Base-by-base conservation (phyloP, 495 filamentous ascomycete species). In the Lasiosphaeria ovina region DNA sequence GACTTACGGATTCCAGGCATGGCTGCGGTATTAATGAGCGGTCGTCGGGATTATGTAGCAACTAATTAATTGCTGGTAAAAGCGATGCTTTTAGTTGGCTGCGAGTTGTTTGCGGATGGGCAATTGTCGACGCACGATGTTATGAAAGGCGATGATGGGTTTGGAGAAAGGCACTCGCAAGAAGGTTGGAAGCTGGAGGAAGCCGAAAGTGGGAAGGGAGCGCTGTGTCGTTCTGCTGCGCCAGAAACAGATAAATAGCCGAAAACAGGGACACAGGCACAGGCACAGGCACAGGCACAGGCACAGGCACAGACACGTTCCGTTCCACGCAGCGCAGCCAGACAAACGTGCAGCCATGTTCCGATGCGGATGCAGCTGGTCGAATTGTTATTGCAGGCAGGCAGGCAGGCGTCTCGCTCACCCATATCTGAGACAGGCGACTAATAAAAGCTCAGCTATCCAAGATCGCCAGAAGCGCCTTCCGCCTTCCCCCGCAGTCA, bases 1-100 rank as follows among this genome's bases (percentile, higher is more conserved):
- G 31, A 66, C 68, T 61, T 63, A 71, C 68, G 68, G 52, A 71
- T 66, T 44, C 68, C 68, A 44, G 68, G 68, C 68, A 71, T 71
- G 12, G 57, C 68, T 58, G 62, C 59, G 65, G 62, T 62, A 9
- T 58, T 62, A 48, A 31, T 32, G 52, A 35, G n/a, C 47, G 51
- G 35, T 34, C 35, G 51, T 14, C 32, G 33, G 6, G 44, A 47
- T 47, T 47, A n/a, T 47, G 12, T 7, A 24, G 24, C 24, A 24
- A 24, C 2, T 24, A 24, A 24, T 24, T 24, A 24, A 24, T 24
- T 24, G 24, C 24, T 5, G 11, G n/a, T 56, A n/a, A 12, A 3
- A 33, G 44, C 16, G n/a, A 12, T 7, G 16, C 9, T 24, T 11
- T 51, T 14, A 40, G 14, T 11, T 38, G 38, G 50, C 8, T 33